phyloP scores from a whole-genome alignment of 2,329 filamentous ascomycete species.

The Leptographium flavum region DNA sequence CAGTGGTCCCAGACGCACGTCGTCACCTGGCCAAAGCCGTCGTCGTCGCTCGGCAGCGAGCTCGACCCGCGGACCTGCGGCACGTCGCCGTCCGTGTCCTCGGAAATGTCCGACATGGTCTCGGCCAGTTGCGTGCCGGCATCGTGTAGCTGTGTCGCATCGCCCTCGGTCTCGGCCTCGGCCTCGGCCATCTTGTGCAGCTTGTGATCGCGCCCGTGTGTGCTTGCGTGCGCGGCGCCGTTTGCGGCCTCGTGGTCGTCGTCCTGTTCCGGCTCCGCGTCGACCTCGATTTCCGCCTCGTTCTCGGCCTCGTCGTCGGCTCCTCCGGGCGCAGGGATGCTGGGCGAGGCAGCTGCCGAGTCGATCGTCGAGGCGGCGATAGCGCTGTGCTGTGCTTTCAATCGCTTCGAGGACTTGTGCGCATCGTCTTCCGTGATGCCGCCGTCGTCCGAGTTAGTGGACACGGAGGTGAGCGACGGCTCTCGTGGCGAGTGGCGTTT shows the following conservation, averaged over 20 bases:
- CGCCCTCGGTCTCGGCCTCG: neutral
- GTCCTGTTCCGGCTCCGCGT: neutral
- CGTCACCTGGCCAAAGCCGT: constrained; percentile 65
- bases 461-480: constrained; percentile 33
- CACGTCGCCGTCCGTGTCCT: constrained; percentile 78
- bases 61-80: constrained; percentile 30
- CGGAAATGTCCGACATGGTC: constrained; percentile 61
- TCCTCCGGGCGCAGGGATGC: constrained; percentile 18
- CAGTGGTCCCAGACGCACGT: constrained; percentile 69
- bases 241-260: neutral
- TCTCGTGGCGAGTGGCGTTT: constrained; percentile 20
- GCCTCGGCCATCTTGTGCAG: constrained; percentile 1
- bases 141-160: neutral
- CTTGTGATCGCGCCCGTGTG: neutral
- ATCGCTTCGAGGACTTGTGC: constrained; percentile 30
- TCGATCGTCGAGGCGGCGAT: too few relatives aligned
- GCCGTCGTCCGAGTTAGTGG: constrained; percentile 32
- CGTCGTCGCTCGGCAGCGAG: constrained; percentile 51
- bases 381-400: constrained; percentile 28
- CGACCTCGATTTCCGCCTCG: neutral
- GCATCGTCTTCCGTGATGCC: constrained; percentile 26
- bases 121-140: constrained; percentile 25
- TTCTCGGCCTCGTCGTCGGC: constrained; percentile 4
- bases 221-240: too few relatives aligned
- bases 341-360: constrained; percentile 30